Evolutionary conservation across 2,329 filamentous ascomycete genomes (phyloP), one percentile per base, ranked within the genome.

Genomic region (Lachnellula arida): DNA sequence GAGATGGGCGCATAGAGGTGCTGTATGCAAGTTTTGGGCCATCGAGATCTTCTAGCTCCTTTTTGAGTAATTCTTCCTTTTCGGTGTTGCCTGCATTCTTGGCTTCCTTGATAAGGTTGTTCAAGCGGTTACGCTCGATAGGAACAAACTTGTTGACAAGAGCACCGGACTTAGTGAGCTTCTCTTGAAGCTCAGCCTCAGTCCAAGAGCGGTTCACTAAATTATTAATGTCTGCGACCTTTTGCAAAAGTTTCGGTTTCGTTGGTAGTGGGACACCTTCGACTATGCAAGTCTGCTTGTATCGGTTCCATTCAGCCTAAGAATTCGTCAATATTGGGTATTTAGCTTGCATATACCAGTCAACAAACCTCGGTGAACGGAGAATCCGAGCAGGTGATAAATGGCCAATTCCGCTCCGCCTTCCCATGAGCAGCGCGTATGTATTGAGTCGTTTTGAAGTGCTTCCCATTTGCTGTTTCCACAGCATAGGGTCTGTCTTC

Each of bases 371-470:
- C 91, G n/a, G 88, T 89, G 67, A 97, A 89, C 43, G 80, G 78
- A 49, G 86, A 84, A 70, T 96, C 92, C 0, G 94, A 97, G 69
- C 93, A 92, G 60, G 87, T 87, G 59, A 94, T 87, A 72, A 97
- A 97, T 4, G 92, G 91, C 74, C 91, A 97, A 37, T 92, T 85
- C 70, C 87, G 88, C 68, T 91, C 82, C 0, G 88, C 81, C 65
- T 92, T 91, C 46, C 94, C 94, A 69, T 96, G 88, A 7, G 90
- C 85, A 43, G 89, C 85, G 53, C 86, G 77, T 34, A 89, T 84
- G 69, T 97, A 97, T 70, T 92, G 87, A 59, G 96, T 91, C 0
- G 91, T 96, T 34, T 89, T 82, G 66, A 96, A 88, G 3, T 79
- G 78, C 60, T 91, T 88, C 39, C 90, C 89, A 57, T 88, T 88